Percentiles rank a stretch among this genome's conserved stretches.
phyloP scores from a whole-genome alignment of 1,284 basidiomycete species.

The Cryptococcus floricola region DNA sequence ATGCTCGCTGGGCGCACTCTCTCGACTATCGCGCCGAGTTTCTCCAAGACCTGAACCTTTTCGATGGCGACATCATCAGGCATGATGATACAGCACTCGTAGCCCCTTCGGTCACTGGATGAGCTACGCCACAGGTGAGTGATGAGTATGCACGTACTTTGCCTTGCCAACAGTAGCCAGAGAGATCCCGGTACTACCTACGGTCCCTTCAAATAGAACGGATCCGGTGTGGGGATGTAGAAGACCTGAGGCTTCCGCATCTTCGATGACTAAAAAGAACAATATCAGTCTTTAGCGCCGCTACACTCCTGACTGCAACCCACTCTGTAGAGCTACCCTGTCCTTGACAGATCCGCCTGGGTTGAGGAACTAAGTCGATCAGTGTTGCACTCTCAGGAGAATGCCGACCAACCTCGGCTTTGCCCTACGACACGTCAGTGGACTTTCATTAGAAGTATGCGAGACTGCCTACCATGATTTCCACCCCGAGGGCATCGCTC shows the following conservation, averaged over 20 bases:
- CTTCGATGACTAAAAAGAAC: conserved; percentile 68
- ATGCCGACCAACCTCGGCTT: conserved; percentile 67
- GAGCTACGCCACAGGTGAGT: neutral
- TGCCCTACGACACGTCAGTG: conserved; percentile 56
- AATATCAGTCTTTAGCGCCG: neutral
- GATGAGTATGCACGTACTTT: conserved; percentile 55
- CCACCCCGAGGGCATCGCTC: conserved; percentile 83
- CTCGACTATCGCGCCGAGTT: conserved; percentile 83
- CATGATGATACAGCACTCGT: conserved; percentile 69
- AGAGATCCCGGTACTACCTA: conserved; percentile 95
- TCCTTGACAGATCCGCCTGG: conserved; percentile 98
- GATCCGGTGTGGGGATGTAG: conserved; percentile 84
- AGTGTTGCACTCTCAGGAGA: neutral
- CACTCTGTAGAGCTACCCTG: conserved; percentile 85
- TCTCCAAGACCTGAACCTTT: conserved; percentile 74
- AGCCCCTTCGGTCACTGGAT: conserved; percentile 48
- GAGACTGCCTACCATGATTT: conserved; percentile 62
- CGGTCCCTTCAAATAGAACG: conserved; percentile 95
- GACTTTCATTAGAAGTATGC: neutral
- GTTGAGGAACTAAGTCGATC: conserved; percentile 69
- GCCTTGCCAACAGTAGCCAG: conserved; percentile 88
- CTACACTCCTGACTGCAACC: conserved; percentile 24
- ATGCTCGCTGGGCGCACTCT: conserved; percentile 83
- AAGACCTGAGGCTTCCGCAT: conserved; percentile 80
- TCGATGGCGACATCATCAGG: conserved; percentile 90